These are phyloP conservation scores for Stephania cephalantha DNA, from an alignment of 164 flowering plant species.

Conservation along the genomic window DNA sequence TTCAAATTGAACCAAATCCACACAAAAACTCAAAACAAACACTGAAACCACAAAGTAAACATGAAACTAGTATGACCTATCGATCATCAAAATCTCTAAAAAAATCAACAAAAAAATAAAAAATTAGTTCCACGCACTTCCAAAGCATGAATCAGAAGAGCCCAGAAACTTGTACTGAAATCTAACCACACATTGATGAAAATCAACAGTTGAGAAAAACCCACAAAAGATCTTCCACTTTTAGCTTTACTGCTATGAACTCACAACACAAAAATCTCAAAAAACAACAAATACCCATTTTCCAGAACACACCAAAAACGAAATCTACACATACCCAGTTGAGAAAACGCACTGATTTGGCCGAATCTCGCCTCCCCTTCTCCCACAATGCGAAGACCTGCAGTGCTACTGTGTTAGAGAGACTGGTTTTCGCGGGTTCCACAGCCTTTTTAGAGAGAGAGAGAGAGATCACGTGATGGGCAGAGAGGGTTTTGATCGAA, in stretches of 20 bases:
- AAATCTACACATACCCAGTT: background rate
- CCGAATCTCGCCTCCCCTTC: slow-evolving; percentile 1
- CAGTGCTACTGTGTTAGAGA: background rate
- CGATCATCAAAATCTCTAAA: background rate
- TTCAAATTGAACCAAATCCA: background rate
- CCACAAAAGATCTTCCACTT: background rate
- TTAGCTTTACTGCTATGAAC: background rate
- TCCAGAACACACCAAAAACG: background rate
- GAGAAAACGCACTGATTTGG: background rate
- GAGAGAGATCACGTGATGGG: slow-evolving; percentile 15
- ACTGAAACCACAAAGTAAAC: background rate
- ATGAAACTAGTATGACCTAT: background rate
- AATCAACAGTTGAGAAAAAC: background rate
- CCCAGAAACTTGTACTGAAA: no score
- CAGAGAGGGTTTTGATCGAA: slow-evolving; percentile 3
- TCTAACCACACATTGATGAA: background rate
- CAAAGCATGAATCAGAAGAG: background rate
- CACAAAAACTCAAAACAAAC: background rate
- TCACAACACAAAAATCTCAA: background rate
- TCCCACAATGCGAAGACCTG: background rate
- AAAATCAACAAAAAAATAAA: background rate
- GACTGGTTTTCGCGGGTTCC: slow-evolving; percentile 1
- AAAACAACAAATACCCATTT: background rate
- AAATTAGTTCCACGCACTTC: background rate
- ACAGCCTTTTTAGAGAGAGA: background rate